phyloP scores from a whole-genome alignment of 78 protist species.

The Monosiga brevicollis region DNA sequence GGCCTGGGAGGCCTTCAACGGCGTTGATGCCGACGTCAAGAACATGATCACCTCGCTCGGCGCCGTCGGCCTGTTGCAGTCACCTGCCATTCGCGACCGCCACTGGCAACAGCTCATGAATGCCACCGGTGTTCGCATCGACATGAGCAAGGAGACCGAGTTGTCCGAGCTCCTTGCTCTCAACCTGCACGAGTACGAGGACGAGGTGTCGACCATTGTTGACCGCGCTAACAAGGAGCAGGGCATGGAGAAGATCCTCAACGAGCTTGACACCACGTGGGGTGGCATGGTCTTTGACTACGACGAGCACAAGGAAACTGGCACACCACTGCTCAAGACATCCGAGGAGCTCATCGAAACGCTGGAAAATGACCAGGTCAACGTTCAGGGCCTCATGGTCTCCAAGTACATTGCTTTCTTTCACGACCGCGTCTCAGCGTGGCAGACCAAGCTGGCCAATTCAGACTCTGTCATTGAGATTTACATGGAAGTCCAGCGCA shows the following conservation, averaged over 20 bases:
- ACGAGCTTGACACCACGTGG: conserved; percentile 22
- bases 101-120: conserved; percentile 76
- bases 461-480: conserved; percentile 51
- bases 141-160: conserved; percentile 34
- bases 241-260: conserved; percentile 37
- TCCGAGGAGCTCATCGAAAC: conserved; percentile 40
- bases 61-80: conserved; percentile 51
- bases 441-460: conserved; percentile 54
- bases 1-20: conserved; percentile 38
- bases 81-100: conserved; percentile 64
- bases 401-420: conserved; percentile 30
- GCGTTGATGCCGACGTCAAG: conserved; percentile 39
- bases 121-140: conserved; percentile 23
- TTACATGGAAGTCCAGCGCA: conserved; percentile 68
- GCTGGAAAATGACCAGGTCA: conserved; percentile 40
- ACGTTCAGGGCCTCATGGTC: conserved; percentile 23
- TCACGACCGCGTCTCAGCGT: conserved; percentile 37
- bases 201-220: conserved; percentile 35
- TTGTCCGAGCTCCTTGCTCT: conserved; percentile 51
- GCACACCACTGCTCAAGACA: conserved; percentile 7
- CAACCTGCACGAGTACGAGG: conserved; percentile 56
- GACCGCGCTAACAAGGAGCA: conserved; percentile 44
- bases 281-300: conserved; percentile 5
- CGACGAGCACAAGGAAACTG: conserved; percentile 22
- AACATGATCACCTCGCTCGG: conserved; percentile 52